phyloP scores from a whole-genome alignment of 768 basidiomycete species.

The Leucogyrophana mollusca region DNA sequence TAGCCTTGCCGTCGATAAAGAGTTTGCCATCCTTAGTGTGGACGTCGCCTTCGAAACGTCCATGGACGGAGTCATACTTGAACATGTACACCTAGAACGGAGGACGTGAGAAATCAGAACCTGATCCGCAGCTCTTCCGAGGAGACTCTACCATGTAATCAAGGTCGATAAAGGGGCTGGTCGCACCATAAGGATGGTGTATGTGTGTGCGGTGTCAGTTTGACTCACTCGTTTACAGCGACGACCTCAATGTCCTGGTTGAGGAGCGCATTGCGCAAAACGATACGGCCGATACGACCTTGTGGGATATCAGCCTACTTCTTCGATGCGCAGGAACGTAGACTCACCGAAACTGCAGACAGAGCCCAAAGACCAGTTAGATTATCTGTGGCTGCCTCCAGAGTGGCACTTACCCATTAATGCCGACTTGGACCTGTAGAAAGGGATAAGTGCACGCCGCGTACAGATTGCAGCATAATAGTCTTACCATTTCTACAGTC shows the following conservation, averaged over 20 bases:
- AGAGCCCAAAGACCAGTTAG: constrained; percentile 10
- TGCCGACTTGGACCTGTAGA: constrained; percentile 76
- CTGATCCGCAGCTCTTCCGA: background rate
- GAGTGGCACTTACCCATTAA: constrained; percentile 70
- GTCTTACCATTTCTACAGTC: too few relatives aligned
- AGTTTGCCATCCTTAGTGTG: constrained; percentile 87
- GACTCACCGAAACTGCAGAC: constrained; percentile 64
- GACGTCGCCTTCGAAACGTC: constrained; percentile 81
- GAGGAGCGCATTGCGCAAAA: constrained; percentile 85
- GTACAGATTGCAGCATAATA: too few relatives aligned
- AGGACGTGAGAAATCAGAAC: background rate
- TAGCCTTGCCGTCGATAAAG: constrained; percentile 69
- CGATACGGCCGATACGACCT: constrained; percentile 98
- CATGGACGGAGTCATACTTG: constrained; percentile 90
- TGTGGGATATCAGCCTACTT: constrained; percentile 7
- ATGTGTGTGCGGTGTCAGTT: constrained; percentile 3
- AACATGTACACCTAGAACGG: constrained; percentile 81
- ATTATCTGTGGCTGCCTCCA: background rate
- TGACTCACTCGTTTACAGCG: constrained; percentile 83
- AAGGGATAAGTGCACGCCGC: background rate
- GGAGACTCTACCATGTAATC: constrained; percentile 76
- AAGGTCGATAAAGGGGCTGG: constrained; percentile 90
- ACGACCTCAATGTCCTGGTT: constrained; percentile 70
- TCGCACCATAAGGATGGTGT: constrained; percentile 1
- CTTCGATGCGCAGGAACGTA: constrained; percentile 7